Base-by-base conservation (phyloP, 1,284 basidiomycete genomes). In the Cutaneotrichosporon mucoides region DNA sequence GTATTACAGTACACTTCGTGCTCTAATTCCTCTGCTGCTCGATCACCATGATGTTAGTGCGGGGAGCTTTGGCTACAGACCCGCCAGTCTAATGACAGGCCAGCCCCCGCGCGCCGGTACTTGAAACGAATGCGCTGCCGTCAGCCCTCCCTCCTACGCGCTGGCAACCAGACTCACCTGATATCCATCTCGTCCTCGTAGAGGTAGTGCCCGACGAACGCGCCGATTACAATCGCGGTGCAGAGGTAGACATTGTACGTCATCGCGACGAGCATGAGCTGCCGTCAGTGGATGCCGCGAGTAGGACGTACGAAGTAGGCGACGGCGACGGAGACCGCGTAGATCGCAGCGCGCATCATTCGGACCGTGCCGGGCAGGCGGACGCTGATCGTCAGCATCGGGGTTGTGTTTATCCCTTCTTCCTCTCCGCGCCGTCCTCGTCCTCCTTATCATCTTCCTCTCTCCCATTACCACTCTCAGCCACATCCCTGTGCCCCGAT, bases 191-290 rank as follows among this genome's bases (percentile, higher is more conserved):
- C 73, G n/a, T 57, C 66, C 63, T 79, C 77, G 56, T 76, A 79
- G 42, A 71, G 16, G 9, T 73, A 58, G 65, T 79, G 78, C 3
- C 79, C 79, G 0, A 73, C 53, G 56, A 77, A 75, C 6, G 78
- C 71, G 6, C 79, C 79, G 6, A 78, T 24, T 12, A 80, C 66
- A 48, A 80, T 76, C 1, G 78, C 73, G 9, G 62, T 47, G 62
- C 78, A 77, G 58, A 79, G 76, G 60, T 69, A 79, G 12, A 73
- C 73, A 57, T 77, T 77, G 68, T 76, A 80, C 5, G 77, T 78
- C 79, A 80, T 80, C 8, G 79, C 76, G 36, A 79, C 79, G 43
- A 80, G 69, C 79, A 80, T 80, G 61, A 80, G 70, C 76, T 77
- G 59, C n/a, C 9, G 46, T 41, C 41, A 47, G 50, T 24, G 24